These are phyloP conservation scores for Apiospora saccharicola DNA, from an alignment of 2,329 filamentous ascomycete genomes.

Conservation along the genomic window DNA sequence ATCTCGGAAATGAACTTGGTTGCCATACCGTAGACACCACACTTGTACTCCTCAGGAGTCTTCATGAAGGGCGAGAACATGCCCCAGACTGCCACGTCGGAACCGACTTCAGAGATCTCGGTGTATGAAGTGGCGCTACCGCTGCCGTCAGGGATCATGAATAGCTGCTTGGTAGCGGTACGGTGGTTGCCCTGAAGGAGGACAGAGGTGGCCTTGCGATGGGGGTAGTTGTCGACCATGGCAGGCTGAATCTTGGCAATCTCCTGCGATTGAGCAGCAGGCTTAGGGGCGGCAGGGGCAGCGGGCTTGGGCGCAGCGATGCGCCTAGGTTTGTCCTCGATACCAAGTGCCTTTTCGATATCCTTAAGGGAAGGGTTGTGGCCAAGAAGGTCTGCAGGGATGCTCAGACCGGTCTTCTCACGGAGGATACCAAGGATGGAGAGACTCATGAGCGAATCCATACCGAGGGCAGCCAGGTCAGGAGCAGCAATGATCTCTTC, in stretches of 20 bases:
- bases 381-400: constrained; percentile 67
- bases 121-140: constrained; percentile 73
- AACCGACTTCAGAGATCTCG: constrained; percentile 60
- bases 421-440: constrained; percentile 62
- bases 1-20: constrained; percentile 73
- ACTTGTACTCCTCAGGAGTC: constrained; percentile 69
- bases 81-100: constrained; percentile 59
- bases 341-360: constrained; percentile 69
- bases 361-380: constrained; percentile 69
- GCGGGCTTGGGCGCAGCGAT: constrained; percentile 40
- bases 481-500: constrained; percentile 65
- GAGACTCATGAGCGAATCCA: constrained; percentile 66
- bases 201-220: constrained; percentile 56
- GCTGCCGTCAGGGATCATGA: constrained; percentile 63
- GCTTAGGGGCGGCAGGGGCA: constrained; percentile 31
- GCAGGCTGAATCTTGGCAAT: constrained; percentile 45
- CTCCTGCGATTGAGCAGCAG: constrained; percentile 48
- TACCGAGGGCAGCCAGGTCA: constrained; percentile 63
- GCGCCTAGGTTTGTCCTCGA: constrained; percentile 51
- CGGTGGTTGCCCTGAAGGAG: constrained; percentile 59
- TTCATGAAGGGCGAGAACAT: constrained; percentile 78
- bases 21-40: constrained; percentile 71
- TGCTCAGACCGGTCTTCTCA: constrained; percentile 59
- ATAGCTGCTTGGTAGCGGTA: constrained; percentile 56
- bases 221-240: constrained; percentile 53